Evolutionary conservation across 805 yeast species (phyloP).

Genomic region (Lipomyces japonicus): DNA sequence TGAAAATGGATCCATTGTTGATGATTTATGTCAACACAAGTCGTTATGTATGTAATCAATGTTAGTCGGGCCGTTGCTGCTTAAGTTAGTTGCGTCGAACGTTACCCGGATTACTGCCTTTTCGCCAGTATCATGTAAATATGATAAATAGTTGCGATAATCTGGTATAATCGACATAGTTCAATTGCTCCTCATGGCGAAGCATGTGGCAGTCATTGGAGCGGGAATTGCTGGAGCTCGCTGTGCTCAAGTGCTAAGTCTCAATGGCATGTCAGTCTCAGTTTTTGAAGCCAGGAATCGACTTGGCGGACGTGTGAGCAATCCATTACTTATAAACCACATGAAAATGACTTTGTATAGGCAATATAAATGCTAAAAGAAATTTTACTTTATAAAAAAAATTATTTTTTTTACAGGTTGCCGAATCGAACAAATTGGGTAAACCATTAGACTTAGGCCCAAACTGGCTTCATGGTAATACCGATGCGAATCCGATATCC

Average conservation of each 20-base stretch:
- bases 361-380: not conserved
- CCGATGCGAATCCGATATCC: slow-evolving; percentile 6
- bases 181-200: not conserved
- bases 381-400: too few relatives aligned
- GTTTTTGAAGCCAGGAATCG: slow-evolving; percentile 37
- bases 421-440: slow-evolving; percentile 10
- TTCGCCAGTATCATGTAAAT: not conserved
- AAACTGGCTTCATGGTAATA: slow-evolving; percentile 31
- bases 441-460: slow-evolving; percentile 29
- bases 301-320: slow-evolving; percentile 34
- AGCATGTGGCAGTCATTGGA: slow-evolving; percentile 34
- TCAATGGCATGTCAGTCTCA: slow-evolving; percentile 28
- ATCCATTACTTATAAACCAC: not conserved
- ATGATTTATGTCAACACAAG: not conserved
- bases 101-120: not conserved
- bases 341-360: not conserved
- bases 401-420: too few relatives aligned
- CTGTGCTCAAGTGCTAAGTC: slow-evolving; percentile 34
- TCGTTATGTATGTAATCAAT: not conserved
- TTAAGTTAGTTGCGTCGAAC: not conserved
- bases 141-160: not conserved
- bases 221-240: slow-evolving; percentile 38
- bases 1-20: slow-evolving; percentile 32
- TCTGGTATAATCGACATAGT: not conserved
- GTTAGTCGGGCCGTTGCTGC: not conserved